Evolutionary conservation across 805 yeast genomes (phyloP), one percentile per base, ranked within the genome.

Genomic region (Wickerhamiella brachini): DNA sequence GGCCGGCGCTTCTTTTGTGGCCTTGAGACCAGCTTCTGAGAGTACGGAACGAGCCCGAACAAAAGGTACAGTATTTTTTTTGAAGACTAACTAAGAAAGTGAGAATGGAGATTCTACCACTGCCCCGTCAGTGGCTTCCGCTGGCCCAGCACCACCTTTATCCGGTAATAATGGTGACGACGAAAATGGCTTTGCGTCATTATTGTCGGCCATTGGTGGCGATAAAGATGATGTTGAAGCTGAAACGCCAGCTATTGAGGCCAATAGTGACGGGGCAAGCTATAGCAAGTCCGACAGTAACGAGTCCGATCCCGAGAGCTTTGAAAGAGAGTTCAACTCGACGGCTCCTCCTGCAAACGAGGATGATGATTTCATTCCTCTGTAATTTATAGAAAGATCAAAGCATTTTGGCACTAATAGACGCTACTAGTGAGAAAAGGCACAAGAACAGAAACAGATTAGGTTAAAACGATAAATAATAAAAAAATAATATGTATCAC

Each of bases 401-500:
- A n/a, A n/a, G n/a, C n/a, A n/a, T n/a, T n/a, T n/a, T n/a, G n/a
- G n/a, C n/a, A n/a, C n/a, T n/a, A n/a, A n/a, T n/a, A n/a, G n/a
- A n/a, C n/a, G n/a, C n/a, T n/a, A n/a, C n/a, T n/a, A n/a, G n/a
- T n/a, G n/a, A n/a, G n/a, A n/a, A n/a, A n/a, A n/a, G n/a, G n/a
- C n/a, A 44, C 38, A 41, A 42, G 43, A 23, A 12, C 20, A 22
- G 29, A 24, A 31, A 31, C 18, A 29, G 17, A 31, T 18, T 18
- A 51, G n/a, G 42, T 12, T 4, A 29, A 29, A 29, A 29, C 42
- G 37, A 34, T 31, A 43, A 47, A 15, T 8, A 23, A 24, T 34
- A 48, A 21, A 46, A 44, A 24, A 15, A 4, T 10, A 17, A 37
- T 51, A 45, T 65, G 66, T 65, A 53, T 52, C 68, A 59, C 64